Conservation (phyloP, 306 rosid genomes). For the Ochetophila trinervis region DNA sequence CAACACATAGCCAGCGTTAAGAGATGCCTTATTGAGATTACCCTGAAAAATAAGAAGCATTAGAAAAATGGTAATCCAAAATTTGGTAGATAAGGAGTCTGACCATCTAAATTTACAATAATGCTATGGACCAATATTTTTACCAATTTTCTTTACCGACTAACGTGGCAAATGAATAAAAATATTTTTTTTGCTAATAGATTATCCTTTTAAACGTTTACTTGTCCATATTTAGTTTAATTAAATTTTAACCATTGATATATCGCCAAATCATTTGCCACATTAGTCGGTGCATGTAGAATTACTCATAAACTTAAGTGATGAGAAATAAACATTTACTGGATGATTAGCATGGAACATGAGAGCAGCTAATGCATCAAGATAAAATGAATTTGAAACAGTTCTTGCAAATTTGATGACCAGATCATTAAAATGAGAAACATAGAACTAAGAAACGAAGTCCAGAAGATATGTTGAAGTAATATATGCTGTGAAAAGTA, state of each 20-base stretch:
- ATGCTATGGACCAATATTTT: no score
- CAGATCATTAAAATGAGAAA: constrained; percentile 9
- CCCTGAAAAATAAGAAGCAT: constrained; percentile 50
- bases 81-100: constrained; percentile 1
- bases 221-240: no score
- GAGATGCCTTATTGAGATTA: constrained; percentile 85
- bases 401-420: constrained; percentile 66
- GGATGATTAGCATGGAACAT: constrained; percentile 83
- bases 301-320: not conserved
- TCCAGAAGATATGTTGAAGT: constrained; percentile 4
- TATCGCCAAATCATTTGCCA: no score
- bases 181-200: no score
- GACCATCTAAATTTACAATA: not conserved
- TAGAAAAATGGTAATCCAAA: constrained; percentile 23
- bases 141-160: no score
- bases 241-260: no score
- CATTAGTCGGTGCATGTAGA: no score
- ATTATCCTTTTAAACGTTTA: no score
- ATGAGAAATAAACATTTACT: constrained; percentile 38
- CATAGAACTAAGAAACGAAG: constrained; percentile 15
- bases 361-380: constrained; percentile 81
- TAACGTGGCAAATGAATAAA: no score
- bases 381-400: constrained; percentile 84
- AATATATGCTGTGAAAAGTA: no score
- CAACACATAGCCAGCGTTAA: constrained; percentile 91